Conservation (phyloP, 1,139 yeast genomes). For the Protomyces gravidus region DNA sequence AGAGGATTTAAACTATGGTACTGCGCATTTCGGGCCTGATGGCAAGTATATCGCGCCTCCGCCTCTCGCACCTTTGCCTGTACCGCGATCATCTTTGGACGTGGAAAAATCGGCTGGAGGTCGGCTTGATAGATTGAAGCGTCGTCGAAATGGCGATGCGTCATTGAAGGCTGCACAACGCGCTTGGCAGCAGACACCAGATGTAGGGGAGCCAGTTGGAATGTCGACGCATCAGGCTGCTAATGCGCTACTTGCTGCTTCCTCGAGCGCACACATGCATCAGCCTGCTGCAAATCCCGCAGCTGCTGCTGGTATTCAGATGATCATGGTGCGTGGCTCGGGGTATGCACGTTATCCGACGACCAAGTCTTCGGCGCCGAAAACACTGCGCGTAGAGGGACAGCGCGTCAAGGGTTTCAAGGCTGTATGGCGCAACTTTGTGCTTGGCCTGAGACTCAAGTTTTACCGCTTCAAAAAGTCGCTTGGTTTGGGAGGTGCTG, state of each 20-base stretch:
- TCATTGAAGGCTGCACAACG: neutral
- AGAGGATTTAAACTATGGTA: neutral
- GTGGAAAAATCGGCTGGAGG: neutral
- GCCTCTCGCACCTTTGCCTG: constrained; percentile 18
- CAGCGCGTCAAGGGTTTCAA: constrained; percentile 26
- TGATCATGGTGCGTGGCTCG: constrained; percentile 10
- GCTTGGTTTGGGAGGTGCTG: neutral
- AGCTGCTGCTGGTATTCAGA: constrained; percentile 8
- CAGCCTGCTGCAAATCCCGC: neutral
- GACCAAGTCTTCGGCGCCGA: constrained; percentile 12
- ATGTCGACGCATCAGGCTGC: neutral
- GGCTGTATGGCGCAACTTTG: constrained; percentile 27
- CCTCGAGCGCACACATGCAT: constrained; percentile 1
- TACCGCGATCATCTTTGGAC: neutral
- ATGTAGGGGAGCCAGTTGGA: neutral
- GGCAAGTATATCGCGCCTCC: constrained; percentile 23
- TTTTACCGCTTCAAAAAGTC: constrained; percentile 15
- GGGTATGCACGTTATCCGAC: constrained; percentile 27
- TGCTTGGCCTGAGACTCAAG: constrained; percentile 19
- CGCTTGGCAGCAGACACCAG: neutral
- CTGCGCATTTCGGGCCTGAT: neutral
- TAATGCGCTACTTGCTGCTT: constrained; percentile 4
- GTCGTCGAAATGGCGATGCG: neutral
- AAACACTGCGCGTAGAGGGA: constrained; percentile 18
- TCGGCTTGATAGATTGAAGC: neutral